Conservation (phyloP, 1,139 yeast species). For the Blastobotrys aristatus region DNA sequence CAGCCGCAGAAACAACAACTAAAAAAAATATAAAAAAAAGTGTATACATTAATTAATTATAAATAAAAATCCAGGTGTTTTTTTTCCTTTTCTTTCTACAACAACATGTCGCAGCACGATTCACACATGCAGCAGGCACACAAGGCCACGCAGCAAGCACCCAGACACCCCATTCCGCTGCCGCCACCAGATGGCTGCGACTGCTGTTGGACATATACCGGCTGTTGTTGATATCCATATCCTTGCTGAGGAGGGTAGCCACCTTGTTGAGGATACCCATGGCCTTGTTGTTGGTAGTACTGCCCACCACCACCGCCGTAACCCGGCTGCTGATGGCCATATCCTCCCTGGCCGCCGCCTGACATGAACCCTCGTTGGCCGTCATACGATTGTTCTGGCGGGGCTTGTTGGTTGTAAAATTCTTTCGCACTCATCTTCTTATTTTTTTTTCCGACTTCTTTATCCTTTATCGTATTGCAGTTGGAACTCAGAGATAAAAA, state of each 20-base stretch:
- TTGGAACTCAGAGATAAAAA: background rate
- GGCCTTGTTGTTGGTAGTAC: conserved; percentile 3
- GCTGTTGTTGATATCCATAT: conserved; percentile 20
- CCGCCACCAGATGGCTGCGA: conserved; percentile 12
- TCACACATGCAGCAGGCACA: conserved; percentile 28
- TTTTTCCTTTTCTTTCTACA: background rate
- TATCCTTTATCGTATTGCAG: background rate
- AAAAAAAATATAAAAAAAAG: background rate
- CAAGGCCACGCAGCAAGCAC: conserved; percentile 22
- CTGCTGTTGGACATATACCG: conserved; percentile 23
- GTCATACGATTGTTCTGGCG: background rate
- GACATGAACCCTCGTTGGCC: conserved; percentile 6
- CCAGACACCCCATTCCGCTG: conserved; percentile 26
- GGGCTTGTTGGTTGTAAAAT: conserved; percentile 20
- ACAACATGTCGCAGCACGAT: conserved; percentile 6
- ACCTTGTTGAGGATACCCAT: conserved; percentile 16
- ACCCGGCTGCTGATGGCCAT: conserved; percentile 9
- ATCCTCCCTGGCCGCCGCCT: conserved; percentile 1
- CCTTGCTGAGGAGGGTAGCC: conserved; percentile 17
- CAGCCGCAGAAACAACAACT: no score
- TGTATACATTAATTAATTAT: background rate
- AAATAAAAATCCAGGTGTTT: background rate
- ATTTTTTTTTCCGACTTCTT: background rate
- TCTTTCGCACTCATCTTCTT: conserved; percentile 26
- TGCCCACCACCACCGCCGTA: conserved; percentile 10